Evolutionary conservation across 768 basidiomycete genomes (phyloP), one percentile per base, ranked within the genome.

Genomic region (Tremella mesenterica): DNA sequence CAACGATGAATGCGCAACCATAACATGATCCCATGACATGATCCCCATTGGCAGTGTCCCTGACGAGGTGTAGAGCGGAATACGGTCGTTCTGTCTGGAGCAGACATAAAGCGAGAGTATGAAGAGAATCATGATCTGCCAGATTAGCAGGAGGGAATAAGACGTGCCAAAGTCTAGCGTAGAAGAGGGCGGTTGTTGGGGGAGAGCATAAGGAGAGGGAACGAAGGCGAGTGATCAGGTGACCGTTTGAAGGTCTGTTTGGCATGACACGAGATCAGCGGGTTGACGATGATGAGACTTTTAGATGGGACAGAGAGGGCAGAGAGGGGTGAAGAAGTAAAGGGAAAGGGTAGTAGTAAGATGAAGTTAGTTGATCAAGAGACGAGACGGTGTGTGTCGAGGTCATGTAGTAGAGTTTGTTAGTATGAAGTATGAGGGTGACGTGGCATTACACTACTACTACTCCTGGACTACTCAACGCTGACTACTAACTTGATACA

Each of bases 1-100:
- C 65, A 12, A 69, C 54, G 44, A 73, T 69, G 45, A 68, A 31
- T 0, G 67, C 71, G 53, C 71, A 71, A 21, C 51, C 66, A 29
- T 60, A 54, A 52, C 64, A 69, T 10, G 49, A 54, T 5, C 38
- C 38, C n/a, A 41, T 5, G 14, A 16, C 23, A 16, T 18, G 25
- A 6, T 34, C 36, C 3, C 18, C 56, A 28, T 65, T 68, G 12
- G 68, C 65, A 14, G 57, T 27, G 50, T 65, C 65, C 41, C 65
- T 25, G 13, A 67, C 61, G 2, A 65, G 56, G 49, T 62, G 53
- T 8, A 69, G 33, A 6, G 62, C 65, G 10, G 65, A 59, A 33
- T 67, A 70, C 0, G 63, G 53, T 45, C 65, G 58, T 18, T 57
- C 51, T 14, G 55, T 46, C 33, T 60, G 56, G 5, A 70, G 43